Evolutionary conservation across 139 green algal genomes (phyloP).

Genomic region (Tetraselmis chui): DNA sequence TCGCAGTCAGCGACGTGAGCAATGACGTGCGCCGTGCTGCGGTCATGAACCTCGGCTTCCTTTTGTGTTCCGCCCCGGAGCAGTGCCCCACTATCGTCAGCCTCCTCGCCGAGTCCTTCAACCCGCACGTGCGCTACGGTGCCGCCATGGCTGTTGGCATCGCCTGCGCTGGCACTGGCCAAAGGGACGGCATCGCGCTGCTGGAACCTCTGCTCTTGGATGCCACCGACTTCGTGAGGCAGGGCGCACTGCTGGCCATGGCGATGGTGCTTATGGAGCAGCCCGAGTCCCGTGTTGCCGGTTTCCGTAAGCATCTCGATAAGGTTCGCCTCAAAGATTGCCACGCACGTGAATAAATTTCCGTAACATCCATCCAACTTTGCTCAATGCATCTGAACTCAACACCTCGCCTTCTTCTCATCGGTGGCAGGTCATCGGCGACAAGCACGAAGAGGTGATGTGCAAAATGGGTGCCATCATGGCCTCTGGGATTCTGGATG

Average conservation of each 20-base stretch:
- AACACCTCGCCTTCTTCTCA: too few species aligned
- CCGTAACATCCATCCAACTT: too few species aligned
- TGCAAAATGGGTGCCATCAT: conserved; percentile 92
- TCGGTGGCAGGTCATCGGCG: conserved; percentile 47
- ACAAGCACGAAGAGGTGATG: conserved; percentile 92
- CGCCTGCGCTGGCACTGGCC: conserved; percentile 78
- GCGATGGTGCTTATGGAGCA: conserved; percentile 87
- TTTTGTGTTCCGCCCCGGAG: conserved; percentile 77
- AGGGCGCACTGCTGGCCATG: conserved; percentile 84
- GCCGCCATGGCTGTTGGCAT: conserved; percentile 95
- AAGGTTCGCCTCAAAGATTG: conserved; percentile 36
- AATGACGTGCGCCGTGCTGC: conserved; percentile 94
- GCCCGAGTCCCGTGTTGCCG: conserved; percentile 59
- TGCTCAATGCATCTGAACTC: too few species aligned
- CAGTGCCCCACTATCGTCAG: conserved; percentile 87
- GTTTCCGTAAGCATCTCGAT: conserved; percentile 69
- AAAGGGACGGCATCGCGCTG: conserved; percentile 69
- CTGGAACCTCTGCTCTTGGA: conserved; percentile 84
- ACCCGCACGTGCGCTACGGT: conserved; percentile 90
- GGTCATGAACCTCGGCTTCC: conserved; percentile 87
- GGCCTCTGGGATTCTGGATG: conserved; percentile 87
- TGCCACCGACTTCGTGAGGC: conserved; percentile 85
- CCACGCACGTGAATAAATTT: too few species aligned
- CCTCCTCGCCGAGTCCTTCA: conserved; percentile 94
- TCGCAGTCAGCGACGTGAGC: conserved; percentile 89